Percentiles rank a stretch among this genome's conserved stretches.
Conservation (phyloP, 2,329 filamentous ascomycete species). For the Ascocoryne sarcoides region DNA sequence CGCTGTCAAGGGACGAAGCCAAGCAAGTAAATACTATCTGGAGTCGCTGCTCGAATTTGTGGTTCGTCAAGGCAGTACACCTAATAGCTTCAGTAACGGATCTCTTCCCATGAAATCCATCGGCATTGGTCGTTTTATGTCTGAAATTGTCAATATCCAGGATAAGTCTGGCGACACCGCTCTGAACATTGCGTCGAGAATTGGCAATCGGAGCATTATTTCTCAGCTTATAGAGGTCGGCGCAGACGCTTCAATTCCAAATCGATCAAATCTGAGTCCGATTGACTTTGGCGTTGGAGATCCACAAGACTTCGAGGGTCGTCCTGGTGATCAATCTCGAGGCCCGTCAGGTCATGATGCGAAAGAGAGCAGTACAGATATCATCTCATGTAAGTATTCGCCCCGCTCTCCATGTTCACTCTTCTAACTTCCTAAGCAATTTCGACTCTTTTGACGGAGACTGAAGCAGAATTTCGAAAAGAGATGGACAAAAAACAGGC, state of each 20-base stretch:
- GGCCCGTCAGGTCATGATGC: conserved; percentile 41
- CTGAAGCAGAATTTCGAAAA: conserved; percentile 68
- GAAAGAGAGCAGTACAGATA: conserved; percentile 68
- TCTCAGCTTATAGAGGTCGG: conserved; percentile 94
- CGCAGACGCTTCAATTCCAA: conserved; percentile 84
- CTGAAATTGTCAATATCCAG: conserved; percentile 90
- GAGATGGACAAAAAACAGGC: conserved; percentile 79
- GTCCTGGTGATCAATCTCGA: conserved; percentile 5
- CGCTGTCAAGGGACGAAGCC: conserved; percentile 84
- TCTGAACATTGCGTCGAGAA: conserved; percentile 84
- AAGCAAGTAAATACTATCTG: conserved; percentile 90
- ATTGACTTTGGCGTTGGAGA: conserved; percentile 90
- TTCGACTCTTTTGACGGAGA: conserved; percentile 70
- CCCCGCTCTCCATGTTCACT: not conserved
- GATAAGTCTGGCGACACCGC: conserved; percentile 94
- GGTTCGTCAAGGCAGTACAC: conserved; percentile 69
- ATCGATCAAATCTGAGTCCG: conserved; percentile 78
- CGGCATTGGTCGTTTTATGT: conserved; percentile 87
- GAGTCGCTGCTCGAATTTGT: conserved; percentile 93
- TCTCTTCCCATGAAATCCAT: conserved; percentile 39
- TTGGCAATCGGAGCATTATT: conserved; percentile 89
- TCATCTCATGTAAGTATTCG: conserved; percentile 61
- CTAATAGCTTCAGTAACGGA: conserved; percentile 35
- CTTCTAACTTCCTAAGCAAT: conserved; percentile 52
- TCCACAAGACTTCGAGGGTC: conserved; percentile 38